A percentile compares a stretch with the other conserved stretches of the same genome.
These are phyloP conservation scores for Penicillium occitanis DNA, from an alignment of 2,329 filamentous ascomycete genomes.

Conservation along the genomic window DNA sequence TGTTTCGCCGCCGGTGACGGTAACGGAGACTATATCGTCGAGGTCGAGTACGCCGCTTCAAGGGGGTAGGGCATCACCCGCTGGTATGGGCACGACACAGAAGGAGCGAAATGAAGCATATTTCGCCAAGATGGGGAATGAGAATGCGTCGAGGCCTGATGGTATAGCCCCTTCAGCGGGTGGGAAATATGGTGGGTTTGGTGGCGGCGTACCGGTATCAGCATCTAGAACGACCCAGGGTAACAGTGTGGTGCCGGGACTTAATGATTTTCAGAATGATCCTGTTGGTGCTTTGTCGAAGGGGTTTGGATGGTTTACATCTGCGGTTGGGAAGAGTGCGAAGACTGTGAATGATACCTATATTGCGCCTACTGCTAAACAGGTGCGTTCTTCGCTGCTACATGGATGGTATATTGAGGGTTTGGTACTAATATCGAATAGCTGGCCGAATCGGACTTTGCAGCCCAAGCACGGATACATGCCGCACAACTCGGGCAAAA, in stretches of 20 bases:
- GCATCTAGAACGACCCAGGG: constrained; percentile 36
- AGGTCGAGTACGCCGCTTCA: constrained; percentile 30
- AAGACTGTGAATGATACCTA: constrained; percentile 89
- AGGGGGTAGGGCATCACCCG: constrained; percentile 28
- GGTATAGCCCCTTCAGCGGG: constrained; percentile 82
- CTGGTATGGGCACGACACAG: constrained; percentile 49
- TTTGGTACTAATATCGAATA: constrained; percentile 36
- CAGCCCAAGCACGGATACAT: constrained; percentile 65
- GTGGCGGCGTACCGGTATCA: constrained; percentile 65
- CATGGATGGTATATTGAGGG: no score
- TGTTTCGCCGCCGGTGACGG: constrained; percentile 27
- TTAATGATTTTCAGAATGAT: constrained; percentile 90
- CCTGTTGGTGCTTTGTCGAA: constrained; percentile 85
- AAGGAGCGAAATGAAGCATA: constrained; percentile 78
- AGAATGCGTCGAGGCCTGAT: constrained; percentile 75
- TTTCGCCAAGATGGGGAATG: constrained; percentile 79
- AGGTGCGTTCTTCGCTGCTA: constrained; percentile 54
- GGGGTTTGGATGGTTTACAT: constrained; percentile 91
- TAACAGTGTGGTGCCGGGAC: constrained; percentile 56
- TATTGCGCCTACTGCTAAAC: constrained; percentile 87
- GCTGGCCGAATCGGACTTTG: constrained; percentile 78
- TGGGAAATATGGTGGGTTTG: constrained; percentile 89
- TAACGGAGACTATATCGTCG: constrained; percentile 21
- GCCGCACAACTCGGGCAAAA: constrained; percentile 58
- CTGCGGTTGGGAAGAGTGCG: constrained; percentile 82